phyloP scores from a whole-genome alignment of 805 yeast species.

The Cyberlindnera japonica region DNA sequence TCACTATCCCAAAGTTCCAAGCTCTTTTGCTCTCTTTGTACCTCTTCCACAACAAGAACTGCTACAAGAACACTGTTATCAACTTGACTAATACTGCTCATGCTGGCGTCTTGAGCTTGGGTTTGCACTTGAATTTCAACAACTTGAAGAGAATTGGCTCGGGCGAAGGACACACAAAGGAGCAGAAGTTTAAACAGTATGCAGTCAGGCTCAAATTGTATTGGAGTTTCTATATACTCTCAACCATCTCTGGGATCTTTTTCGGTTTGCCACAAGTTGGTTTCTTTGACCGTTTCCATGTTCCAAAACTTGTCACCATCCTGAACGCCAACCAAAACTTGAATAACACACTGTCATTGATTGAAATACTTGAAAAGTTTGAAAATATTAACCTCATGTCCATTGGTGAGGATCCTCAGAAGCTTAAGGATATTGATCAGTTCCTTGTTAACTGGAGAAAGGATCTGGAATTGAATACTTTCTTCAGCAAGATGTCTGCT shows the following conservation, averaged over 20 bases:
- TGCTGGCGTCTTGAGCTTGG: conserved; percentile 25
- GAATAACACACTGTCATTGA: conserved; percentile 31
- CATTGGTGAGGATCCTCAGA: conserved; percentile 16
- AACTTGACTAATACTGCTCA: conserved; percentile 20
- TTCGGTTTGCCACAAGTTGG: conserved; percentile 26
- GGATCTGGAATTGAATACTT: conserved; percentile 12
- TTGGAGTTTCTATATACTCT: conserved; percentile 41
- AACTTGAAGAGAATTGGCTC: conserved; percentile 15
- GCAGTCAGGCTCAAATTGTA: conserved; percentile 36
- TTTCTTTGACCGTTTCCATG: conserved; percentile 25
- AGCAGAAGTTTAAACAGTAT: conserved; percentile 15
- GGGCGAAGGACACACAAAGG: conserved; percentile 14
- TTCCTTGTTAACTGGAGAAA: conserved; percentile 17
- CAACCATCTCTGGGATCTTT: conserved; percentile 18
- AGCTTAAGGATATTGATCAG: conserved; percentile 22
- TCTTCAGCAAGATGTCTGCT: conserved; percentile 14
- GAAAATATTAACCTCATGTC: conserved; percentile 17
- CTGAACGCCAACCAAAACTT: conserved; percentile 33
- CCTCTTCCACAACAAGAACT: conserved; percentile 27
- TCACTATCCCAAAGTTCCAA: conserved; percentile 23
- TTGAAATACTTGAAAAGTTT: conserved; percentile 28
- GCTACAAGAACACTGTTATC: conserved; percentile 25
- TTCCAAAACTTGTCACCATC: conserved; percentile 34
- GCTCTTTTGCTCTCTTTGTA: conserved; percentile 21
- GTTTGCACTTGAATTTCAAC: conserved; percentile 27